Base-by-base conservation (phyloP, 139 green algal species). In the Medakamo hakoo region DNA sequence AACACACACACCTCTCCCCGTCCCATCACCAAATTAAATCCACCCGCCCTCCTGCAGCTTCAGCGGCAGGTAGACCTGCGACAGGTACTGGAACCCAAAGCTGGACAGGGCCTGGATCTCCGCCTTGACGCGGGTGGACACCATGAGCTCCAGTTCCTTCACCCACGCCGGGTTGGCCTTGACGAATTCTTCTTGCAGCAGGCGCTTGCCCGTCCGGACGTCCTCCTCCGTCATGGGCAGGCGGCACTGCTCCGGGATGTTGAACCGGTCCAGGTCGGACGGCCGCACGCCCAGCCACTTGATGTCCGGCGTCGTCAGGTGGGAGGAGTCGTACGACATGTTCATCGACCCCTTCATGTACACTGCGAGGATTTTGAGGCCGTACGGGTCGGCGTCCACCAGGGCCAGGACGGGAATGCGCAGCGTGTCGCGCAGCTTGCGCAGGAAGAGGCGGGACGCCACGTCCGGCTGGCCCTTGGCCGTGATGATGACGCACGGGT, bases 391-490 rank as follows among this genome's bases (percentile, higher is more conserved):
- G 1, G 74, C 80, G 69, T 97, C 91, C 30, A 97, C 87, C 55
- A 97, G 76, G 21, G 86, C 91, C 63, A 97, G 80, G 58, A 97
- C 91, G 1, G 89, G 91, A 57, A 97, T 92, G 55, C 82, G 82
- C 30, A 97, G 82, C 25, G 74, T 80, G 19, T 69, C 68, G 64
- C 89, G 88, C 60, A 97, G 70, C 75, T 86, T 89, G 58, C 68
- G 76, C 63, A 97, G 66, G 68, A 97, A 97, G 55, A 96, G 66
- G 82, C 88, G 68, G 4, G 91, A 90, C 19, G 91, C 89, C 30
- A 97, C 91, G 69, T 97, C 91, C n/a, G 91, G 91, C 81, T 96
- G 89, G 3, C 91, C 91, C 76, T 97, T 97, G 29, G 88, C 90
- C 4, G 91, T 97, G 63, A 97, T 78, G 71, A 97, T 97, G 76